Conservation (phyloP, 345 rosid species). For the Corchorus olitorius region DNA sequence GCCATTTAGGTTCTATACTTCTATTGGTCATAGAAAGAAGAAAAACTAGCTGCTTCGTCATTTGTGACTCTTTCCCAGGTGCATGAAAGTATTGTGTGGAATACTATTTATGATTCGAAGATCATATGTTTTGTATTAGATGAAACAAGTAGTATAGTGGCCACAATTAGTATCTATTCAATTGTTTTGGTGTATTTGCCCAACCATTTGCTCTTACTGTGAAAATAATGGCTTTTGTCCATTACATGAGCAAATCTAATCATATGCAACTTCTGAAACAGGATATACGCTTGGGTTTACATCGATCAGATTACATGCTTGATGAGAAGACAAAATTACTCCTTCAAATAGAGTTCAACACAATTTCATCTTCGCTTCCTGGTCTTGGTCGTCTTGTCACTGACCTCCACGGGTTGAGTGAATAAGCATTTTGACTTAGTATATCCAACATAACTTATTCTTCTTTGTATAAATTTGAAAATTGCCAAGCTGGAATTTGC, state of each 20-base stretch:
- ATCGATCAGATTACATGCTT: slow-evolving; percentile 99
- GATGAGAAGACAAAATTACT: slow-evolving; percentile 87
- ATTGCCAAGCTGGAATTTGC: background rate
- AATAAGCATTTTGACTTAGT: background rate
- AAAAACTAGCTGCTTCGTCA: background rate
- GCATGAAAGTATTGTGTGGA: background rate
- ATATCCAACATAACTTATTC: background rate
- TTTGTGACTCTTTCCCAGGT: background rate
- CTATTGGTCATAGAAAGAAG: background rate
- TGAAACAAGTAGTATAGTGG: background rate
- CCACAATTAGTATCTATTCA: background rate
- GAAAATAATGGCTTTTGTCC: background rate
- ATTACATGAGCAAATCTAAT: slow-evolving; percentile 20
- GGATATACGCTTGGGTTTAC: slow-evolving; percentile 94
- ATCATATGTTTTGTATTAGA: background rate
- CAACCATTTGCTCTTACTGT: background rate
- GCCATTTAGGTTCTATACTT: background rate
- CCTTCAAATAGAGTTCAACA: slow-evolving; percentile 93
- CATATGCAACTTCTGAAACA: slow-evolving; percentile 29
- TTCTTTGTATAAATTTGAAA: background rate
- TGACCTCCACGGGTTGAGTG: slow-evolving; percentile 77
- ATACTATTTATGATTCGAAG: background rate
- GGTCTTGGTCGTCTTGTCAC: slow-evolving; percentile 79
- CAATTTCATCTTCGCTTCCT: slow-evolving; percentile 81
- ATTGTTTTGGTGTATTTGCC: background rate